Evolutionary conservation across 2,329 filamentous ascomycete genomes (phyloP).

Genomic region (Ceratocystis albifundus): DNA sequence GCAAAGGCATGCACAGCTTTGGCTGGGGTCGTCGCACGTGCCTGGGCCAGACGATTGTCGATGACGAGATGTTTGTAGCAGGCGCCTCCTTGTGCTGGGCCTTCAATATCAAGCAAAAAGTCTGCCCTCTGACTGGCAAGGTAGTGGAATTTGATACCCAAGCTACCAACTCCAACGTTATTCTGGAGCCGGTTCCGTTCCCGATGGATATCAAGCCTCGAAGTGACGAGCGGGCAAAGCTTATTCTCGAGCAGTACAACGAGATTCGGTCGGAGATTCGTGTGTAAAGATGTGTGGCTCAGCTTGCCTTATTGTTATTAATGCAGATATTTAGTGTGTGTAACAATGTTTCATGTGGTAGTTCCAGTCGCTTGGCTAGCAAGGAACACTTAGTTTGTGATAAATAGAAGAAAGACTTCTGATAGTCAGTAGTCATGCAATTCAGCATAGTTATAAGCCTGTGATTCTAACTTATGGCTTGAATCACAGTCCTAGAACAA

Average conservation of each 20-base stretch:
- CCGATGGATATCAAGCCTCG: constrained; percentile 37
- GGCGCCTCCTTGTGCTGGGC: constrained; percentile 41
- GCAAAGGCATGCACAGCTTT: constrained; percentile 49
- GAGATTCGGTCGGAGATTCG: constrained; percentile 29
- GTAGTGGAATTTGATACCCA: constrained; percentile 38
- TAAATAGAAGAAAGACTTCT: no score
- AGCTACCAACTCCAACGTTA: constrained; percentile 42
- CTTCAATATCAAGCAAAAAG: constrained; percentile 35
- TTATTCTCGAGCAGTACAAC: constrained; percentile 33
- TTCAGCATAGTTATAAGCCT: no score
- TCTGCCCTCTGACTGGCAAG: constrained; percentile 35
- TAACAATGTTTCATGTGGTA: no score
- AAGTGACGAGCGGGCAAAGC: constrained; percentile 31
- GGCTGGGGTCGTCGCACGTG: constrained; percentile 53
- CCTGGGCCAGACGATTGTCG: constrained; percentile 50
- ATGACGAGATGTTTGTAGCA: constrained; percentile 45
- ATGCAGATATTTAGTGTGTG: no score
- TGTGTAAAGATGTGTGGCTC: constrained; percentile 24
- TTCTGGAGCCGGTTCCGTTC: constrained; percentile 40
- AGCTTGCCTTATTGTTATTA: neutral
- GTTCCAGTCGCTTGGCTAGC: no score
- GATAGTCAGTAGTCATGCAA: no score
- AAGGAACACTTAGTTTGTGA: no score
- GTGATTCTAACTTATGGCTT: no score
- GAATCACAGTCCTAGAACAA: no score